Evolutionary conservation across 305 asterid genomes (phyloP).

Genomic region (Fraxinus sp.): DNA sequence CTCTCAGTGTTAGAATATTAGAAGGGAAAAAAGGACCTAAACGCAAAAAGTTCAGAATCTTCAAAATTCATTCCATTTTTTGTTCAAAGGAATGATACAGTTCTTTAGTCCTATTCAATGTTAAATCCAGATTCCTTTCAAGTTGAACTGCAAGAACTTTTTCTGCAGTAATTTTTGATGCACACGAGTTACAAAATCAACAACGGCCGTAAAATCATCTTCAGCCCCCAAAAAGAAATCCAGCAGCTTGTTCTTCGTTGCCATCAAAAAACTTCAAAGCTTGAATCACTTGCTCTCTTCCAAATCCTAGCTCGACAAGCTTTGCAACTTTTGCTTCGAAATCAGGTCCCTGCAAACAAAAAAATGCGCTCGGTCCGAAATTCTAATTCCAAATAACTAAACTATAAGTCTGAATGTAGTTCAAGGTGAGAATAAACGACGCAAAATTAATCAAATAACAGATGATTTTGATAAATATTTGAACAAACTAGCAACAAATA

Average conservation of each 20-base stretch:
- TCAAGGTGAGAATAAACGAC: background rate
- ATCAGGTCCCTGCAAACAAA: slow-evolving; percentile 56
- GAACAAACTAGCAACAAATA: background rate
- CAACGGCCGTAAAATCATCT: background rate
- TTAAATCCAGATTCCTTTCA: background rate
- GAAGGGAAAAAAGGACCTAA: background rate
- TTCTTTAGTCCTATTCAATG: background rate
- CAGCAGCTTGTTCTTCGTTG: slow-evolving; percentile 94
- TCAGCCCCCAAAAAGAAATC: slow-evolving; percentile 89
- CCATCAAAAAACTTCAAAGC: slow-evolving; percentile 81
- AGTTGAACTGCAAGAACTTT: slow-evolving; percentile 27
- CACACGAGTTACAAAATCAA: slow-evolving; percentile 21
- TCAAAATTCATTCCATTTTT: background rate
- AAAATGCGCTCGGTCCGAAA: background rate
- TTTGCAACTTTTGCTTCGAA: slow-evolving; percentile 85
- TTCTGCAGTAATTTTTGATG: slow-evolving; percentile 28
- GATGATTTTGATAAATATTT: slow-evolving; percentile 1
- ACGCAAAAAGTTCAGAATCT: slow-evolving; percentile 4
- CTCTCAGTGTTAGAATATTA: background rate
- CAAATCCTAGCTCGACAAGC: slow-evolving; percentile 89
- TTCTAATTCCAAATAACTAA: background rate
- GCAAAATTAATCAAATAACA: background rate
- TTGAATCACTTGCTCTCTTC: slow-evolving; percentile 75
- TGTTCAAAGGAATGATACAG: background rate
- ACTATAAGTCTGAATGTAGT: background rate